Conservation (phyloP, 2,329 filamentous ascomycete genomes). For the Penicillium freii region DNA sequence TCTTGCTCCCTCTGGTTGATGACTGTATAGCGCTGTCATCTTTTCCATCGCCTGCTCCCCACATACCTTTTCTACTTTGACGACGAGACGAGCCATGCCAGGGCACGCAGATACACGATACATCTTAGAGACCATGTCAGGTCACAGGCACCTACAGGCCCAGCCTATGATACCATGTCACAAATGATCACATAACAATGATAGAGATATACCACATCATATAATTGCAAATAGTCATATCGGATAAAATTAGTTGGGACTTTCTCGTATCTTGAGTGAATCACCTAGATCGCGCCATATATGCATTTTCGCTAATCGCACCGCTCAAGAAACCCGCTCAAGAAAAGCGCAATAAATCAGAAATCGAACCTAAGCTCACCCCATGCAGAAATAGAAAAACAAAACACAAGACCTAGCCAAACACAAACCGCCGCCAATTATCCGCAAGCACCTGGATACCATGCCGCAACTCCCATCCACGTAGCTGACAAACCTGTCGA, state of each 20-base stretch:
- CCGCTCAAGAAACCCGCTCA: background rate
- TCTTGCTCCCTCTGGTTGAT: background rate
- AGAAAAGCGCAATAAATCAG: background rate
- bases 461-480: slow-evolving; percentile 71
- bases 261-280: background rate
- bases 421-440: slow-evolving; percentile 78
- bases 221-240: slow-evolving; percentile 13
- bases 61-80: slow-evolving; percentile 6
- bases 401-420: slow-evolving; percentile 49
- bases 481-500: slow-evolving; percentile 71
- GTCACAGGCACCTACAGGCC: slow-evolving; percentile 2
- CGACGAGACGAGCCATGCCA: slow-evolving; percentile 25
- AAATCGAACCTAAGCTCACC: background rate
- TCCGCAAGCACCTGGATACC: slow-evolving; percentile 65
- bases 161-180: slow-evolving; percentile 22
- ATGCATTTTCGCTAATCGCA: slow-evolving; percentile 3
- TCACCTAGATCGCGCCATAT: background rate
- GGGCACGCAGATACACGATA: slow-evolving; percentile 14
- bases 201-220: slow-evolving; percentile 24
- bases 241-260: background rate
- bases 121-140: slow-evolving; percentile 4
- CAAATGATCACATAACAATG: slow-evolving; percentile 18
- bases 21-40: background rate
- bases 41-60: background rate
- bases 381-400: background rate